Conservation (phyloP, 148 eudicot genomes). For the Amaranthus hypochondriacus region DNA sequence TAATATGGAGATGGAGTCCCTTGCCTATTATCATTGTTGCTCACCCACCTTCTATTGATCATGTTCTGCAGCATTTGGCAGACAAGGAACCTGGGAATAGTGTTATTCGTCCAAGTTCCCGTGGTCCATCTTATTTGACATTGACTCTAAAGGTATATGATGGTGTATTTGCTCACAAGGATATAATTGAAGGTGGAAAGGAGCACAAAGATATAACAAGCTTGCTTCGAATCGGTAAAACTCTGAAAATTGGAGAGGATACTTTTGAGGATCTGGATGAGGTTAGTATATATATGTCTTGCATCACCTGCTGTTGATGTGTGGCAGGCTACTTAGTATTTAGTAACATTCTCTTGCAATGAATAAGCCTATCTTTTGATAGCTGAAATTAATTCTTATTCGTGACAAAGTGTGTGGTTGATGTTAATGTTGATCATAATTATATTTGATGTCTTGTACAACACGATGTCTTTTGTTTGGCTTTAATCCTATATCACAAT, state of each 20-base stretch:
- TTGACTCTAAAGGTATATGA: constrained; percentile 84
- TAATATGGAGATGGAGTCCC: neutral
- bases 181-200: constrained; percentile 89
- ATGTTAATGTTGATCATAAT: too few relatives aligned
- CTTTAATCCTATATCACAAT: too few relatives aligned
- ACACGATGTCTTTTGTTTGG: too few relatives aligned
- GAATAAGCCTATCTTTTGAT: too few relatives aligned
- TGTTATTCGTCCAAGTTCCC: constrained; percentile 88
- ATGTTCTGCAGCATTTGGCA: constrained; percentile 47
- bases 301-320: neutral
- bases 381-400: too few relatives aligned
- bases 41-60: constrained; percentile 14
- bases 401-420: too few relatives aligned
- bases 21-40: constrained; percentile 1
- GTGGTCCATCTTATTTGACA: constrained; percentile 80
- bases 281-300: constrained; percentile 33
- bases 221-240: constrained; percentile 88
- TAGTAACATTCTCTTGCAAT: too few relatives aligned
- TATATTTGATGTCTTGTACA: too few relatives aligned
- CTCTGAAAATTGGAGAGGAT: constrained; percentile 81
- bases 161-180: constrained; percentile 91
- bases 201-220: constrained; percentile 90
- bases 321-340: neutral
- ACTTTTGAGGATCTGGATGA: constrained; percentile 96
- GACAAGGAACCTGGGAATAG: constrained; percentile 96